Percentiles rank a stretch among this genome's conserved stretches.
Evolutionary conservation across 352 stramenopile species (phyloP).

Genomic region (Phytophthora meadii): DNA sequence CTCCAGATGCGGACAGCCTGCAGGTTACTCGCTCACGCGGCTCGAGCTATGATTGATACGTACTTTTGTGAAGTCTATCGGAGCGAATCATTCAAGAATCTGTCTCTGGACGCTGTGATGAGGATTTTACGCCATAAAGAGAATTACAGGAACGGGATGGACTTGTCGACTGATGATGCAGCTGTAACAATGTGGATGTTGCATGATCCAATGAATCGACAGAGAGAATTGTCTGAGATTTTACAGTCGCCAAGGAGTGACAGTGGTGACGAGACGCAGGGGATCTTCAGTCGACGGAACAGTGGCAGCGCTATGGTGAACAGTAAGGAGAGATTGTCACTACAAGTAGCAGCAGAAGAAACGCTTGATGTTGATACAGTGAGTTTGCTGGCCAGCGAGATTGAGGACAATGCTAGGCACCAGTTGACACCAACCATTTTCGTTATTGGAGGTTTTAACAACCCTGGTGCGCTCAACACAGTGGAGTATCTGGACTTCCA

Average conservation of each 20-base stretch:
- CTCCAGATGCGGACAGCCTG: constrained; percentile 62
- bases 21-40: constrained; percentile 57
- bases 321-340: constrained; percentile 35
- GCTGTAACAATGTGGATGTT: constrained; percentile 61
- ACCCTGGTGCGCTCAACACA: constrained; percentile 54
- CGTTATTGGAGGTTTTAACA: constrained; percentile 76
- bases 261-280: not conserved
- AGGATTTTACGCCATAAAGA: constrained; percentile 53
- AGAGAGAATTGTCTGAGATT: constrained; percentile 32
- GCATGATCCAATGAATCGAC: constrained; percentile 47
- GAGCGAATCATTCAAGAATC: constrained; percentile 64
- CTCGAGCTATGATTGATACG: constrained; percentile 67
- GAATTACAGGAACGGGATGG: constrained; percentile 14
- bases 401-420: constrained; percentile 12
- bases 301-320: constrained; percentile 54
- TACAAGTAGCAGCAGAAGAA: constrained; percentile 7
- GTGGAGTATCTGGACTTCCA: constrained; percentile 80
- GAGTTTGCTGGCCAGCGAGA: constrained; percentile 5
- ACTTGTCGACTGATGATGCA: constrained; percentile 33
- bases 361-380: not conserved
- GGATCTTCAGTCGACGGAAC: constrained; percentile 18
- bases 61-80: constrained; percentile 65
- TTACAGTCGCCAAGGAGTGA: constrained; percentile 7
- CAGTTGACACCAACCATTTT: constrained; percentile 64
- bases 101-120: constrained; percentile 49